phyloP scores from a whole-genome alignment of 768 basidiomycete genomes.

The Psilocybe cubensis region DNA sequence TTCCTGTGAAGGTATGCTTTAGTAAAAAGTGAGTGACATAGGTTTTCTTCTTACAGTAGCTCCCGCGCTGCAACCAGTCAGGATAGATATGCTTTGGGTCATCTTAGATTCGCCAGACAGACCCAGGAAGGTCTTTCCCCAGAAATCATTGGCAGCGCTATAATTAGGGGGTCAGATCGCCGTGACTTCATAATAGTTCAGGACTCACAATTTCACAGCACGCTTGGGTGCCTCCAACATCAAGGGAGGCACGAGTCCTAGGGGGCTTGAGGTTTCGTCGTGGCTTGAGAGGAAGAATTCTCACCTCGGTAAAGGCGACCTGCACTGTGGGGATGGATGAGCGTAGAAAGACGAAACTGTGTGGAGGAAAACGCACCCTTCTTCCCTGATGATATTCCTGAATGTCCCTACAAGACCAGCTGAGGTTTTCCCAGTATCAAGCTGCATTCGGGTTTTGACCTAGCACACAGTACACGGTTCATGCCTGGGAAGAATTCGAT shows the following conservation, averaged over 20 bases:
- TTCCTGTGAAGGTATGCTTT: conserved; percentile 49
- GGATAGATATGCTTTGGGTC: conserved; percentile 84
- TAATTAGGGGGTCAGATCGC: conserved; percentile 5
- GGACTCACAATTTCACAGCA: conserved; percentile 88
- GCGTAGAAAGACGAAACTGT: neutral
- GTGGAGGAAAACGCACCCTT: conserved; percentile 67
- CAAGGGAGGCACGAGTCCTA: conserved; percentile 92
- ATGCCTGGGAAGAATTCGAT: neutral
- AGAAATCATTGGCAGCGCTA: conserved; percentile 87
- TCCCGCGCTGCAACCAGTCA: conserved; percentile 93
- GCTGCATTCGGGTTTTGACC: conserved; percentile 99
- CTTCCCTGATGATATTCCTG: conserved; percentile 79
- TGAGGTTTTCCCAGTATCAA: conserved; percentile 81
- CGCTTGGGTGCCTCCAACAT: conserved; percentile 97
- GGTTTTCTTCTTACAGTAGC: conserved; percentile 60
- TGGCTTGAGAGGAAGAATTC: conserved; percentile 3
- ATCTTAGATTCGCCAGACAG: conserved; percentile 77
- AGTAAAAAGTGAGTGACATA: neutral
- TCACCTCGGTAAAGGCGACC: conserved; percentile 89
- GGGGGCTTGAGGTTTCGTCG: neutral
- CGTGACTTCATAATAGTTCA: neutral
- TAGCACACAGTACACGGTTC: conserved; percentile 33
- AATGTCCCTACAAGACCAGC: conserved; percentile 85
- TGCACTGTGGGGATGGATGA: conserved; percentile 42
- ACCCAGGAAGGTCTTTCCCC: conserved; percentile 81